These are phyloP conservation scores for Tetracentron sinense DNA, from an alignment of 164 flowering plant genomes.

Conservation along the genomic window DNA sequence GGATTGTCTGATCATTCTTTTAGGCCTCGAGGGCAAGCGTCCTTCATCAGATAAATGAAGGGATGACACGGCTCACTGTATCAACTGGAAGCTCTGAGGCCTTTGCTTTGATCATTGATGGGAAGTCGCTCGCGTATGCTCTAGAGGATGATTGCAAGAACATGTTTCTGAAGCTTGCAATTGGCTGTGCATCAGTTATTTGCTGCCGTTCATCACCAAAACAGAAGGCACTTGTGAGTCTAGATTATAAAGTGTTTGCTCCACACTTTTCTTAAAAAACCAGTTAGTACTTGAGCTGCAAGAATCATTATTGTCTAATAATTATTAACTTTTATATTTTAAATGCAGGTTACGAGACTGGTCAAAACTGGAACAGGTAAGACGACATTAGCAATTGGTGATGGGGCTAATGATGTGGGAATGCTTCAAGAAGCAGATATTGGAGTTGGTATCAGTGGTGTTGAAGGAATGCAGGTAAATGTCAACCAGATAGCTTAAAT, in stretches of 20 bases:
- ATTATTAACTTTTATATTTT: too few relatives aligned
- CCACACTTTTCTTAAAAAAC: too few relatives aligned
- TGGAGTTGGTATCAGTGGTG: constrained; percentile 75
- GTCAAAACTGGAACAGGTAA: constrained; percentile 48
- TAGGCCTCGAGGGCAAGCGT: constrained; percentile 46
- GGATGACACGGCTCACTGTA: constrained; percentile 20
- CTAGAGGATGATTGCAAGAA: constrained; percentile 48
- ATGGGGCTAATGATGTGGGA: constrained; percentile 86
- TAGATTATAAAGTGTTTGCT: neutral
- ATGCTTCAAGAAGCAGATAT: constrained; percentile 88
- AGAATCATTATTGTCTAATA: neutral
- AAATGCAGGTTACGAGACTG: constrained; percentile 58
- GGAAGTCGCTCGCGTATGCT: constrained; percentile 50
- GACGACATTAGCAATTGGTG: constrained; percentile 70
- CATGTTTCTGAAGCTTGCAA: constrained; percentile 43
- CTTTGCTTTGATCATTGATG: constrained; percentile 56
- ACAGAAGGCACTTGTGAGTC: constrained; percentile 57
- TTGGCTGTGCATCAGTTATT: constrained; percentile 58
- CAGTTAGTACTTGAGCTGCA: neutral
- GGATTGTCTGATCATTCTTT: constrained; percentile 1
- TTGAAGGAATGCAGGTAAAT: constrained; percentile 77
- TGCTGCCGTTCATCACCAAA: constrained; percentile 65
- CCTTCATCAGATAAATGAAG: constrained; percentile 33
- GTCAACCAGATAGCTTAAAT: neutral
- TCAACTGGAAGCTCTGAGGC: constrained; percentile 39